Evolutionary conservation across 192 early-diverging fungal species (phyloP), one percentile per base, ranked within the genome.

Genomic region (Bifiguratus adelaidae): DNA sequence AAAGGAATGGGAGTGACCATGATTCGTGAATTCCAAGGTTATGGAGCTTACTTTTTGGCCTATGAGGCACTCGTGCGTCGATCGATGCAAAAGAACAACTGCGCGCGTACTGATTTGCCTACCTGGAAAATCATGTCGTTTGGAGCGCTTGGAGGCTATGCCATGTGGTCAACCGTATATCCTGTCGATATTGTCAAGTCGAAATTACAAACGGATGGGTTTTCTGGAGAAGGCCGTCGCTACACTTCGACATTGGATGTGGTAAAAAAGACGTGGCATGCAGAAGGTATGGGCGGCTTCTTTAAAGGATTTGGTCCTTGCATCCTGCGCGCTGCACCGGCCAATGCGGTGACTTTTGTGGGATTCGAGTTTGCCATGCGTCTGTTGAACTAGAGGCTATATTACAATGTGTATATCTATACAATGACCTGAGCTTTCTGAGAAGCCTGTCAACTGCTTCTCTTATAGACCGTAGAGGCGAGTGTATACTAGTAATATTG

Each of bases 131-230:
- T 91, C 32, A 85, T 82, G 34, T 45, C 77, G 19, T 95, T 77
- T 61, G 95, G 95, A 50, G 91, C 88, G 12, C 50, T 67, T 7
- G 81, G 85, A 48, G 95, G 95, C 11, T 70, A 83, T 43, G 67
- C 73, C 18, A 66, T 86, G 44, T 86, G 83, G 83, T 45, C 77
- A n/a, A 76, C 80, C 5, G 76, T 90, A 8, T 98, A 92, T 63
- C 95, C 95, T 23, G 75, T 94, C 26, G 93, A 96, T 66, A 78
- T 83, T 30, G 77, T 98, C 64, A 98, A 98, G 67, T 88, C 85
- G 62, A 91, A 91, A 65, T 58, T 98, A 24, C 95, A 98, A 63
- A 94, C 89, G 3, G 92, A 98, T 58, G 78, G 73, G 2, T 89
- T 98, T 60, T 66, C 75, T 13, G 52, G 62, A 0, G 47, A 45